phyloP scores from a whole-genome alignment of 2,329 filamentous ascomycete genomes.

The Capronia americana region DNA sequence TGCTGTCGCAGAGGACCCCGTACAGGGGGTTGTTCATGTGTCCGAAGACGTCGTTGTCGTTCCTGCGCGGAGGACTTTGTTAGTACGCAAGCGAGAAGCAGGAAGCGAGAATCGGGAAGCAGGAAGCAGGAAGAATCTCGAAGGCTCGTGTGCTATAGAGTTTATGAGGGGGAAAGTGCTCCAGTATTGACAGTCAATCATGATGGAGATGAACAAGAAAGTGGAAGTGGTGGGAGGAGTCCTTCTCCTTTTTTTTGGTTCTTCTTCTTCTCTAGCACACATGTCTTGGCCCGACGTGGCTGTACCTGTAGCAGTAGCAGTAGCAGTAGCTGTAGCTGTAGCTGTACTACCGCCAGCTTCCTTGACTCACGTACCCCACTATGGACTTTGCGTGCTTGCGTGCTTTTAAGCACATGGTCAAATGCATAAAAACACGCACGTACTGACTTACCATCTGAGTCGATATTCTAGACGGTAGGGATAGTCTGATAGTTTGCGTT shows the following conservation, averaged over 20 bases:
- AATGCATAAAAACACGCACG: too few relatives aligned
- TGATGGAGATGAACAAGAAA: too few relatives aligned
- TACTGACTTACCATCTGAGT: conserved; percentile 32
- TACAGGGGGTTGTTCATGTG: conserved; percentile 94
- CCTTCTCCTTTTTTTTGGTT: too few relatives aligned
- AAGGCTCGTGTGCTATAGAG: too few relatives aligned
- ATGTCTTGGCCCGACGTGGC: too few relatives aligned
- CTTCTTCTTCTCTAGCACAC: too few relatives aligned
- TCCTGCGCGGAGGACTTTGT: conserved; percentile 58
- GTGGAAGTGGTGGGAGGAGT: too few relatives aligned
- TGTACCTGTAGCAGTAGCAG: too few relatives aligned
- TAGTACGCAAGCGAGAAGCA: background rate
- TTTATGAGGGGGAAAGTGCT: too few relatives aligned
- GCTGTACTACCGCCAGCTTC: too few relatives aligned
- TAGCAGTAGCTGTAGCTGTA: too few relatives aligned
- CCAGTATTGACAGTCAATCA: too few relatives aligned
- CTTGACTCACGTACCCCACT: background rate
- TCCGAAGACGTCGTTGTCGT: conserved; percentile 92
- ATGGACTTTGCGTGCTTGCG: background rate
- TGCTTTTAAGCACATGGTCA: background rate
- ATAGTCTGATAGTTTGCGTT: conserved; percentile 35
- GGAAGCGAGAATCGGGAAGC: background rate
- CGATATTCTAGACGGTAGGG: conserved; percentile 37
- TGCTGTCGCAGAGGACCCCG: conserved; percentile 84
- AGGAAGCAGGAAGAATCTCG: background rate